Percentiles rank a stretch among this genome's conserved stretches.
Evolutionary conservation across 176 grass and related monocot species (phyloP).

Genomic region (Oropetium thomaeum): DNA sequence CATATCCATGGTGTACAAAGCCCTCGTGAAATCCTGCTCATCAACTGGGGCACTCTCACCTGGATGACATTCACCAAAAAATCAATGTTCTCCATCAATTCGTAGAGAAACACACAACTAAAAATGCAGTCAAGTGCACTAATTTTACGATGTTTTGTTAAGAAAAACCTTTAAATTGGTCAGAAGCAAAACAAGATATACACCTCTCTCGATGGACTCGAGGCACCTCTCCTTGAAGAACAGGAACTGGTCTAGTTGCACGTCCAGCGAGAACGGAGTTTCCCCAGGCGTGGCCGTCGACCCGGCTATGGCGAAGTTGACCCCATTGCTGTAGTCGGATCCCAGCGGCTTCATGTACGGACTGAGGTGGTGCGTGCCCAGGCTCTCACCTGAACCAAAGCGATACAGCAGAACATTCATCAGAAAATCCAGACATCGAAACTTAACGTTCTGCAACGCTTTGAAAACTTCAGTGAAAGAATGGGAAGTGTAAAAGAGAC

Average conservation of each 20-base stretch:
- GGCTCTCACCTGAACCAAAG: slow-evolving; percentile 45
- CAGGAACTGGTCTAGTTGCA: slow-evolving; percentile 65
- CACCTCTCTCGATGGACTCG: slow-evolving; percentile 46
- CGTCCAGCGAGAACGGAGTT: slow-evolving; percentile 39
- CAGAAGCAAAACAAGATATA: background rate
- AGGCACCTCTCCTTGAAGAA: slow-evolving; percentile 58
- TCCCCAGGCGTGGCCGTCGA: slow-evolving; percentile 36
- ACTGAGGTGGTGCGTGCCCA: slow-evolving; percentile 56
- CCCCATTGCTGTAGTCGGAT: slow-evolving; percentile 54
- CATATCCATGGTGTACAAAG: slow-evolving; percentile 77
- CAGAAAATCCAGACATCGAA: background rate
- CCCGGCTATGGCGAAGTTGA: slow-evolving; percentile 62
- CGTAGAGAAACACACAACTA: background rate
- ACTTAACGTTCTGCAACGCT: background rate
- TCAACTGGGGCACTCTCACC: slow-evolving; percentile 42
- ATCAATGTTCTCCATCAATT: background rate
- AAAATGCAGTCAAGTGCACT: background rate
- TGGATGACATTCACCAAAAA: slow-evolving; percentile 10
- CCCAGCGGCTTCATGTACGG: slow-evolving; percentile 72
- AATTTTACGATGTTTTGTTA: background rate
- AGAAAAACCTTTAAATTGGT: background rate
- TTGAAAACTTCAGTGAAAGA: background rate
- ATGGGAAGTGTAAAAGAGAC: background rate
- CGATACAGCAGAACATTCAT: background rate
- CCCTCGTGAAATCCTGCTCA: slow-evolving; percentile 43